Evolutionary conservation across 2,329 filamentous ascomycete species (phyloP), one percentile per base, ranked within the genome.

Genomic region (Fusarium hainanense): DNA sequence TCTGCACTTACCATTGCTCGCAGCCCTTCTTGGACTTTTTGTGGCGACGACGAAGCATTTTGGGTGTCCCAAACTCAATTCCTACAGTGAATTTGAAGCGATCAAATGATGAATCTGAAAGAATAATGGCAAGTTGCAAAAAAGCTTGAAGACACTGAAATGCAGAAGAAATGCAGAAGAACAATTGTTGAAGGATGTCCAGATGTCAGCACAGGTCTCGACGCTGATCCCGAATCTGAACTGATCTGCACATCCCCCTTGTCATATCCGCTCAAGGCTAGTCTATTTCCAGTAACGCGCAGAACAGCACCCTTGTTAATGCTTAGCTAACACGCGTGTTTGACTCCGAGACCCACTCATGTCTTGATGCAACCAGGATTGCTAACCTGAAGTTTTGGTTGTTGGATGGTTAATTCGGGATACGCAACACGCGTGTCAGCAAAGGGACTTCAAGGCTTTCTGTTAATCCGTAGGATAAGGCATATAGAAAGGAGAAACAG

Each of bases 321-420:
- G 50, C 47, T 70, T 60, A 70, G 49, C 46, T 70, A 70, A 70
- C 67, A 70, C 67, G 67, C 67, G 67, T 70, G 50, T 68, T 44
- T 30, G 3, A 13, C 16, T 12, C 25, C 0, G 34, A 43, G 5
- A 4, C 12, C 42, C 49, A 55, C 32, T 13, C 37, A 30, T 46
- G 5, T 40, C 23, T 25, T 20, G 11, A 13, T 9, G 20, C 11
- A 43, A 23, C 2, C 6, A 52, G 18, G 6, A 34, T 21, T 47
- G 47, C 18, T 46, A 47, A 21, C 27, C 27, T 27, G 18, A 20
- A 28, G 12, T 44, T 34, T 12, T 3, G 2, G 7, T 6, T 25
- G 7, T 18, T 46, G 2, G 2, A 6, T 20, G 8, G 4, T 14
- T 7, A 14, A 55, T 28, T 11, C 2, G 13, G 42, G 16, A 25